A percentile compares a stretch with the other conserved stretches of the same genome.
Conservation (phyloP, 768 basidiomycete species). For the Naganishia vishniacii region DNA sequence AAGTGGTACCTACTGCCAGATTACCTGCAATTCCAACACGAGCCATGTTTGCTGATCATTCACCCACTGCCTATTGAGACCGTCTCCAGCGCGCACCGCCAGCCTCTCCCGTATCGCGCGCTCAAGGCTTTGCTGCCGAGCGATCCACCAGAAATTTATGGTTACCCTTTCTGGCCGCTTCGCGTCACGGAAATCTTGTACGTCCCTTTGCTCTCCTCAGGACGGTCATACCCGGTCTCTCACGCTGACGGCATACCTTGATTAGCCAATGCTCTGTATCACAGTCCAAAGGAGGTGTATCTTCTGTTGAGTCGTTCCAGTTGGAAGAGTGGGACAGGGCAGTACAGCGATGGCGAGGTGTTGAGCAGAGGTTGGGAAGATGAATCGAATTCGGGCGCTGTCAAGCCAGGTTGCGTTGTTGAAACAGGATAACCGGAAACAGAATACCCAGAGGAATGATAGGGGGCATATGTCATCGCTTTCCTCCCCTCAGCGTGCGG, state of each 20-base stretch:
- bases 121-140: background rate
- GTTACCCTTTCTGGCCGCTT: conserved; percentile 15
- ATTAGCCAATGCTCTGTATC: no score
- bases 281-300: no score
- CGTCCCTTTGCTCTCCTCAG: background rate
- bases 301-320: no score
- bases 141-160: conserved; percentile 4
- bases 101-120: background rate
- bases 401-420: no score
- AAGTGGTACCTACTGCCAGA: no score
- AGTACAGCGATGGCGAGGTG: conserved; percentile 1
- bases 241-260: no score
- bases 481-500: no score
- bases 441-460: no score
- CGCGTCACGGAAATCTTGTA: conserved; percentile 18
- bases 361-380: conserved; percentile 9
- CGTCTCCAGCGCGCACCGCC: no score
- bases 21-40: conserved; percentile 2
- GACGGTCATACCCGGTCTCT: no score
- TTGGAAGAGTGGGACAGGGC: background rate
- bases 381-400: background rate
- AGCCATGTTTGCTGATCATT: conserved; percentile 5
- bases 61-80: background rate
- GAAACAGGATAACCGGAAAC: no score
- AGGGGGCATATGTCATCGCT: no score